These are phyloP conservation scores for Pseudogymnoascus sp. DNA, from an alignment of 2,329 filamentous ascomycete genomes.

Conservation along the genomic window DNA sequence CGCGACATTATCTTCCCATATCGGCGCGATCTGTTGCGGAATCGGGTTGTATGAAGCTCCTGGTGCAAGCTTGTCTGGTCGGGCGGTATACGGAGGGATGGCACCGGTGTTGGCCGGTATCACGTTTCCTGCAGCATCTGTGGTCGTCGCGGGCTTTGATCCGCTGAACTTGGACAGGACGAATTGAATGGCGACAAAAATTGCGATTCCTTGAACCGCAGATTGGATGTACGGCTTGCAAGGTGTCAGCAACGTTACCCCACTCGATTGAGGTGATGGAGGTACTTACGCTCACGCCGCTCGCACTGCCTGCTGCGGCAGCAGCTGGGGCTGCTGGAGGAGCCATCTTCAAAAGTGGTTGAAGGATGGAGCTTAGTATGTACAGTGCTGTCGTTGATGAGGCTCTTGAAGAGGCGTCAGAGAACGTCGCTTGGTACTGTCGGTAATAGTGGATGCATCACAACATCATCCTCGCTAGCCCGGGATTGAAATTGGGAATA, in stretches of 20 bases:
- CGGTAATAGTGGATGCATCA: neutral
- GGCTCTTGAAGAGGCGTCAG: neutral
- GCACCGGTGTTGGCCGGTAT: slow-evolving; percentile 45
- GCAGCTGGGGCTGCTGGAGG: slow-evolving; percentile 24
- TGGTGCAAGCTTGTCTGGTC: slow-evolving; percentile 51
- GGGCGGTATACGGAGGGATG: slow-evolving; percentile 57
- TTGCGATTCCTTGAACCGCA: slow-evolving; percentile 45
- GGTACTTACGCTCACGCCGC: slow-evolving; percentile 25
- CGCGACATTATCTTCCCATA: slow-evolving; percentile 73
- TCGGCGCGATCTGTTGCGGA: slow-evolving; percentile 68
- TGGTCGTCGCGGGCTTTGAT: slow-evolving; percentile 38
- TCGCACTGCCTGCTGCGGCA: slow-evolving; percentile 20
- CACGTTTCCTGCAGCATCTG: slow-evolving; percentile 44
- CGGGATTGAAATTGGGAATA: neutral
- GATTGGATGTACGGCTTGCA: slow-evolving; percentile 26
- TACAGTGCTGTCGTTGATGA: slow-evolving; percentile 1
- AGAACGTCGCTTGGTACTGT: neutral
- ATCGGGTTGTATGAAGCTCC: slow-evolving; percentile 55
- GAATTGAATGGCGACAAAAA: slow-evolving; percentile 49
- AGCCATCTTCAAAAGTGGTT: slow-evolving; percentile 23
- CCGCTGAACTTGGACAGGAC: slow-evolving; percentile 45
- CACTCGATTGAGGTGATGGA: neutral
- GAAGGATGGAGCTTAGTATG: neutral
- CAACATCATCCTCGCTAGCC: slow-evolving; percentile 4
- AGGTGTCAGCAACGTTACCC: slow-evolving; percentile 12